Evolutionary conservation across 1,139 yeast species (phyloP), one percentile per base, ranked within the genome.

Genomic region (Arxiozyma bovina): DNA sequence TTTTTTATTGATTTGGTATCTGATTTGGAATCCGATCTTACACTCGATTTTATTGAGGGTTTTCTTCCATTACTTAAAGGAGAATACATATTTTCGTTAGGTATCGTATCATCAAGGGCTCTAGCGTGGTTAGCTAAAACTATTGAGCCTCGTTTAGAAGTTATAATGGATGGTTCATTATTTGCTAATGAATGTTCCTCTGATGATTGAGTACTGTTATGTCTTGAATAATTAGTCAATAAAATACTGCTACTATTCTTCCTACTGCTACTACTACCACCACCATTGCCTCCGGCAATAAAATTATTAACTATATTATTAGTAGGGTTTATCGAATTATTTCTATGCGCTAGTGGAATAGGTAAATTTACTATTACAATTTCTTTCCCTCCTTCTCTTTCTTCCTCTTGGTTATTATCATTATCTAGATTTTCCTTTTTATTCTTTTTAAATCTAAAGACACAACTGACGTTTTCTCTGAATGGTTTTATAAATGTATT

Each of bases 401-500:
- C n/a, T n/a, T n/a, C n/a, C n/a, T n/a, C 20, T 21, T 34, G 21
- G 9, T 20, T 34, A 7, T 18, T 9, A 1, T 42, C 30, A 46
- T 34, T 34, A 8, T 25, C 34, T 6, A 20, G 25, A 18, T 21
- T 34, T 5, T 41, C 22, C 1, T 41, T 20, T 5, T 22, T 34
- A 21, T 15, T 18, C 30, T 45, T 51, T 18, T 49, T 42, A 7
- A 8, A 17, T 27, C 23, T 48, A 45, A 34, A 47, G 38, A 18
- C 25, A 46, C 48, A 42, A 47, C 30, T 45, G 23, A 50, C 47
- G 27, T 48, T 53, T 41, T 62, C 65, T 45, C 57, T 56, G 12
- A 58, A 51, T 1, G 65, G 55, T 40, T 59, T 57, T 7, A 60
- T 81, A 66, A 77, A 80, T 53, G 77, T 77, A 53, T 76, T 76